These are phyloP conservation scores for Aspergillus sclerotialis DNA, from an alignment of 2,329 filamentous ascomycete species.

Conservation along the genomic window DNA sequence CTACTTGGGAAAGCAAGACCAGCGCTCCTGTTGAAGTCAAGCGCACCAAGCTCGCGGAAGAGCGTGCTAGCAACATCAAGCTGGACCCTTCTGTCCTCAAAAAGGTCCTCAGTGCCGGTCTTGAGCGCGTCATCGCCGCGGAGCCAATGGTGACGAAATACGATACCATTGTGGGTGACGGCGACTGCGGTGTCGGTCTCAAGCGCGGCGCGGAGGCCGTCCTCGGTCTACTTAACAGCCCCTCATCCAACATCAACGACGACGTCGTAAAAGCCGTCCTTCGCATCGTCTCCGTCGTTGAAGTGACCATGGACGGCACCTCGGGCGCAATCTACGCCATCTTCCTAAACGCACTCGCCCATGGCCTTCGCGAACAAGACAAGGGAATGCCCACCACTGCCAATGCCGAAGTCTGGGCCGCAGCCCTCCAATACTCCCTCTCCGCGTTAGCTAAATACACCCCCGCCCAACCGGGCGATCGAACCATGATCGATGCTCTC, in stretches of 20 bases:
- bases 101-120: conserved; percentile 47
- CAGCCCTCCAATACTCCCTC: conserved; percentile 65
- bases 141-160: conserved; percentile 61
- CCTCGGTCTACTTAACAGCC: conserved; percentile 35
- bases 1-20: conserved; percentile 51
- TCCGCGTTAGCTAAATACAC: conserved; percentile 74
- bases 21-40: conserved; percentile 37
- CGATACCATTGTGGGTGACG: conserved; percentile 80
- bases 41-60: conserved; percentile 33
- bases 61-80: conserved; percentile 47
- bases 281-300: conserved; percentile 56
- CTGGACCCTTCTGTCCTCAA: conserved; percentile 45
- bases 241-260: conserved; percentile 39
- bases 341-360: conserved; percentile 78
- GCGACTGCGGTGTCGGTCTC: conserved; percentile 80
- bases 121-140: conserved; percentile 54
- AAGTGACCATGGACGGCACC: conserved; percentile 67
- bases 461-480: conserved; percentile 78
- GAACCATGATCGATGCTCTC: conserved; percentile 84
- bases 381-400: conserved; percentile 38
- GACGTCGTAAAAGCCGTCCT: conserved; percentile 56
- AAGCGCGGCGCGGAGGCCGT: conserved; percentile 74
- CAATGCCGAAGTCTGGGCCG: conserved; percentile 51
- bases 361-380: conserved; percentile 54
- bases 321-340: conserved; percentile 77